Conservation (phyloP, 345 rosid species). For the Hibiscus tridactylites region DNA sequence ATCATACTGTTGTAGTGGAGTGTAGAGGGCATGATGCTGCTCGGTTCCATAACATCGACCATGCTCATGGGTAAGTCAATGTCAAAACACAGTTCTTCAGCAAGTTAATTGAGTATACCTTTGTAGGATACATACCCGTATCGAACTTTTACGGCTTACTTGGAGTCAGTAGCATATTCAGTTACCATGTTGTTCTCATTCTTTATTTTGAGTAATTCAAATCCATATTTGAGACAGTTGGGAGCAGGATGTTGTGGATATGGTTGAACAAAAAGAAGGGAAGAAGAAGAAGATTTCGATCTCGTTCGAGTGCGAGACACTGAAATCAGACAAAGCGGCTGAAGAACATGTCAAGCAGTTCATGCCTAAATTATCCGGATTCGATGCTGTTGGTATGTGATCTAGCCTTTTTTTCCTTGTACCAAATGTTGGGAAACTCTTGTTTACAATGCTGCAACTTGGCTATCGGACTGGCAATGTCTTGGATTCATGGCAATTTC, state of each 20-base stretch:
- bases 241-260: constrained; percentile 67
- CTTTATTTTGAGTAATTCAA: neutral
- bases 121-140: neutral
- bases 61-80: constrained; percentile 71
- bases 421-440: neutral
- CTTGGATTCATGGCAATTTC: neutral
- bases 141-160: neutral
- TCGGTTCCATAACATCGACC: constrained; percentile 57
- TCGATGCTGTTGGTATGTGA: constrained; percentile 72
- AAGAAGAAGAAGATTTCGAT: constrained; percentile 55
- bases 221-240: constrained; percentile 33
- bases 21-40: constrained; percentile 97
- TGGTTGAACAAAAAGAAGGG: constrained; percentile 57
- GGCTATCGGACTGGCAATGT: neutral
- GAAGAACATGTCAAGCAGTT: constrained; percentile 74
- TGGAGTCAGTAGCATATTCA: neutral
- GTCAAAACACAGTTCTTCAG: neutral
- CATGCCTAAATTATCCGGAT: constrained; percentile 84
- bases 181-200: neutral
- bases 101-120: neutral
- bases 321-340: constrained; percentile 86
- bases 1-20: constrained; percentile 65
- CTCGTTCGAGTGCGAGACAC: constrained; percentile 80
- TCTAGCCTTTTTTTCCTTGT: neutral
- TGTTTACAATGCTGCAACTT: neutral